phyloP scores from a whole-genome alignment of 257 asterid species.

The Solanum boliviense region DNA sequence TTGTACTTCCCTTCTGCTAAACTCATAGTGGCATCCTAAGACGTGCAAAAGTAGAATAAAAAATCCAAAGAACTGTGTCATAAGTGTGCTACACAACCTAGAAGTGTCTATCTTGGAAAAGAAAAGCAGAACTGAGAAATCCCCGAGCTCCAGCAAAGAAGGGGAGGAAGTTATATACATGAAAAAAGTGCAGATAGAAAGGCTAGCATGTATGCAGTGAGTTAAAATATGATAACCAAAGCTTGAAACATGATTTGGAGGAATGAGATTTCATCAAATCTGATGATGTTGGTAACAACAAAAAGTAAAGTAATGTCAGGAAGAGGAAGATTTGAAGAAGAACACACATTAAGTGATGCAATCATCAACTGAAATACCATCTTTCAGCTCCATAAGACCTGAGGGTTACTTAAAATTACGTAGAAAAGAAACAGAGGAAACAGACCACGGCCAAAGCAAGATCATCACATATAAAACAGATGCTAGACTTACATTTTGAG shows the following conservation, averaged over 20 bases:
- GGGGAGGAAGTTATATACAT: not conserved
- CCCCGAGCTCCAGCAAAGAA: not conserved
- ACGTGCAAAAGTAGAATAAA: not conserved
- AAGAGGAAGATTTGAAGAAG: not conserved
- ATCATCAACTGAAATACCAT: not conserved
- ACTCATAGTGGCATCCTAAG: not conserved
- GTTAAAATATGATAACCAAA: not conserved
- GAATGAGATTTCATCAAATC: not conserved
- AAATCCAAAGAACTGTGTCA: not conserved
- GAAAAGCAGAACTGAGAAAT: not conserved
- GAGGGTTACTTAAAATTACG: not conserved
- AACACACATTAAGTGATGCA: not conserved
- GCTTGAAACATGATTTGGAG: not conserved
- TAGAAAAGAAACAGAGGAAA: not conserved
- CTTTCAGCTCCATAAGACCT: constrained; percentile 2
- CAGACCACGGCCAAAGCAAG: not conserved
- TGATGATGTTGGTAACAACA: not conserved
- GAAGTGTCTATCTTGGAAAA: not conserved
- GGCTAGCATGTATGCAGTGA: not conserved
- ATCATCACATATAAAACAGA: not conserved
- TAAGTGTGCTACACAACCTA: not conserved
- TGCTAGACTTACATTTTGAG: constrained; percentile 67
- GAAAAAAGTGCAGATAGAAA: not conserved
- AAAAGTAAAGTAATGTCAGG: not conserved
- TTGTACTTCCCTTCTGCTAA: not conserved